Conservation (phyloP, 768 basidiomycete species). For the Xerocomellus chrysenteron region DNA sequence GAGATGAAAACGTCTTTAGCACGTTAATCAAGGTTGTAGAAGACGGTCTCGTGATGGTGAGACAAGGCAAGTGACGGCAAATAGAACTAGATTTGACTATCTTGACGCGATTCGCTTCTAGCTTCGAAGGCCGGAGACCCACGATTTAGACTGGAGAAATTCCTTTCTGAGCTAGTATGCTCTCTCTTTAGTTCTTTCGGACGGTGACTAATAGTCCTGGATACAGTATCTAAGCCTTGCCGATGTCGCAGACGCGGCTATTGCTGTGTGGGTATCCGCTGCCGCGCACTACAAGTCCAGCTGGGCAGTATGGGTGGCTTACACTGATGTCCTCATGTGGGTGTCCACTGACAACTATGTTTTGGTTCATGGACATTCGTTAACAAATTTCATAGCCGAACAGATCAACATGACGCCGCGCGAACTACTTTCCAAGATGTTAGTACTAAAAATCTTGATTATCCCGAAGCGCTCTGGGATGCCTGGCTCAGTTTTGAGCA, state of each 20-base stretch:
- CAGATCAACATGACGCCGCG: conserved; percentile 55
- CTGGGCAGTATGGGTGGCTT: conserved; percentile 74
- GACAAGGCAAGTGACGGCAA: conserved; percentile 43
- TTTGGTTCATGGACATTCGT: not conserved
- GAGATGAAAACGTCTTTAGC: conserved; percentile 52
- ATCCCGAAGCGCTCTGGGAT: conserved; percentile 94
- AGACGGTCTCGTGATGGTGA: conserved; percentile 61
- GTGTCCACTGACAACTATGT: conserved; percentile 20
- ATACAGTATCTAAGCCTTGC: conserved; percentile 46
- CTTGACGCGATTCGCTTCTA: conserved; percentile 25
- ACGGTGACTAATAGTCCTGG: not conserved
- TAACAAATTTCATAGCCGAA: conserved; percentile 39
- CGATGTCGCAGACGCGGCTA: conserved; percentile 52
- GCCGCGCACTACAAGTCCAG: conserved; percentile 66
- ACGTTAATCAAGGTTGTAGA: conserved; percentile 58
- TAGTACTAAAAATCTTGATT: conserved; percentile 76
- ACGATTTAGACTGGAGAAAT: conserved; percentile 79
- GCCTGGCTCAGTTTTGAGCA: conserved; percentile 90
- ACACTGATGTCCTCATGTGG: conserved; percentile 73
- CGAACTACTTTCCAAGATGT: conserved; percentile 67
- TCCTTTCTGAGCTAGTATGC: conserved; percentile 72
- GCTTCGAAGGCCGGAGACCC: conserved; percentile 71
- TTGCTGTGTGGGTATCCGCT: conserved; percentile 64
- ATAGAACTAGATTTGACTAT: not conserved
- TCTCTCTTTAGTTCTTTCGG: not conserved